Percentiles rank a stretch among this genome's conserved stretches.
Conservation (phyloP, 495 filamentous ascomycete species). For the Xylaria intraflava region DNA sequence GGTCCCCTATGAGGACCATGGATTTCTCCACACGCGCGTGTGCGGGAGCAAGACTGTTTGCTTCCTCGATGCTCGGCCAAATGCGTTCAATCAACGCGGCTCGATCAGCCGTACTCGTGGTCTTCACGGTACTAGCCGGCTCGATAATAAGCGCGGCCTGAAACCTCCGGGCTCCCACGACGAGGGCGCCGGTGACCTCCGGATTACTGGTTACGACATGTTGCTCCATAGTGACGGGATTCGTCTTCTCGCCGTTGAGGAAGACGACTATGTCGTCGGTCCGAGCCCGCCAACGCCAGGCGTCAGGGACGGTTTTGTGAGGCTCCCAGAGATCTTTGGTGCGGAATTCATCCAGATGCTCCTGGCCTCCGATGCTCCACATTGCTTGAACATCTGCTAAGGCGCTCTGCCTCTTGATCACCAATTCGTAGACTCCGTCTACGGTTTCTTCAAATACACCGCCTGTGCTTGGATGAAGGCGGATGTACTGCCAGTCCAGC, state of each 20-base stretch:
- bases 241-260: constrained; percentile 53
- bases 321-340: constrained; percentile 48
- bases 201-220: constrained; percentile 32
- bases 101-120: constrained; percentile 12
- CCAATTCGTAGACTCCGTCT: constrained; percentile 35
- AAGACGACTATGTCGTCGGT: constrained; percentile 55
- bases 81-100: constrained; percentile 17
- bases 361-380: not conserved
- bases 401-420: constrained; percentile 15
- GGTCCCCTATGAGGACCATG: constrained; percentile 32
- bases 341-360: constrained; percentile 29
- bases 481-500: constrained; percentile 29
- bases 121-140: not conserved
- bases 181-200: constrained; percentile 33
- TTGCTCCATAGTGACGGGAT: constrained; percentile 45
- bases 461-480: constrained; percentile 27
- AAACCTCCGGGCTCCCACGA: constrained; percentile 44
- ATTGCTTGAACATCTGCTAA: constrained; percentile 27
- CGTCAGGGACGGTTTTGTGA: constrained; percentile 35
- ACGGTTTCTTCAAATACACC: constrained; percentile 25
- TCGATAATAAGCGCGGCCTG: constrained; percentile 37
- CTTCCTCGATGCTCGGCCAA: constrained; percentile 32
- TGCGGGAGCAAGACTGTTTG: constrained; percentile 36
- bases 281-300: constrained; percentile 44
- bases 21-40: constrained; percentile 31